Base-by-base conservation (phyloP, 129 eudicot species). In the Smallanthus sonchifolius region DNA sequence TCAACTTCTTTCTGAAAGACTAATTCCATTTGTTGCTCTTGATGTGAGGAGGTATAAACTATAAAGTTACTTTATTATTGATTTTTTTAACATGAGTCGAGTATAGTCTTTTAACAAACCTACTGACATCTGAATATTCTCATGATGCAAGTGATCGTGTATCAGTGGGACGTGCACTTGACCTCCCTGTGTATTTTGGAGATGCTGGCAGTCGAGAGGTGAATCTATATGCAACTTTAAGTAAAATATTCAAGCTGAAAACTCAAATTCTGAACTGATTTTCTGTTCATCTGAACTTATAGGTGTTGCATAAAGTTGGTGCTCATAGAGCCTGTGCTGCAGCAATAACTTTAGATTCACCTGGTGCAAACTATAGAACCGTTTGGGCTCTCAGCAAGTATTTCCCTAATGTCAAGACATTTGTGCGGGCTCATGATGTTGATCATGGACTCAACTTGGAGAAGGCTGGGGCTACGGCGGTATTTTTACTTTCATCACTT, bases 121-220 rank as follows among this genome's bases (percentile, higher is more conserved):
- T 77, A 32, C 77, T 82, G 65, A 82, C 74, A 55, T 37, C 34
- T 77, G 39, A 75, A 24, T 49, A 49, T 79, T 68, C 14, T 72
- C 48, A 39, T 69, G 43, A 64, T 72, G 61, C 10, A 89, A 95
- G 99, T 84, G 99, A 95, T 66, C 84, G 99, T 72, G 99, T 95
- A 35, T 84, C 99, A 67, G 80, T 88, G 61, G 99, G 99, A 20
- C 99, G 99, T 78, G 94, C 96, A 74, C 96, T 95, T 77, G 99
- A 95, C 83, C 97, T 95, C 75, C 99, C 97, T 36, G 99, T 95
- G 30, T 95, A 82, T 78, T 95, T 95, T 69, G 97, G 99, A 45
- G 99, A 95, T 91, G 97, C 99, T 70, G 99, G 99, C 71, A 95
- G 97, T 75, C 93, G 99, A 73, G 99, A 95, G 99, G 99, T 95